These are phyloP conservation scores for Tremellales sp. DNA, from an alignment of 1,284 basidiomycete species.

Conservation along the genomic window DNA sequence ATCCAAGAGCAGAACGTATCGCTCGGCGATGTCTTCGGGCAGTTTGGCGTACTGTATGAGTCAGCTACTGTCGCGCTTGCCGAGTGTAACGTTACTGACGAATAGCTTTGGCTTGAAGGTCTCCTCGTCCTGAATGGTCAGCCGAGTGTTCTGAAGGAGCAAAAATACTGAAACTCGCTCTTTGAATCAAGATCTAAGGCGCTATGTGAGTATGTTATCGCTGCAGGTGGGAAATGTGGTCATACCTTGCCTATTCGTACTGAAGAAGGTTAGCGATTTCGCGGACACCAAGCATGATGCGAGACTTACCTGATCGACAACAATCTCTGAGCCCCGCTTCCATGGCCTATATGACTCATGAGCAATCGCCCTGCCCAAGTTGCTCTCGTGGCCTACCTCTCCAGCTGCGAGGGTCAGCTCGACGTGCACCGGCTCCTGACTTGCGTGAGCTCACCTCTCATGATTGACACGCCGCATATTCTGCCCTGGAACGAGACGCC, in stretches of 20 bases:
- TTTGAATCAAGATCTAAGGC: slow-evolving; percentile 89
- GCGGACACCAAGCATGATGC: slow-evolving; percentile 10
- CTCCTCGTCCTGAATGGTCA: slow-evolving; percentile 74
- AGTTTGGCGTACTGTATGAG: slow-evolving; percentile 63
- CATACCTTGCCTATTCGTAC: slow-evolving; percentile 50
- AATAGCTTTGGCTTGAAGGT: slow-evolving; percentile 85
- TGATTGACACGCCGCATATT: slow-evolving; percentile 90
- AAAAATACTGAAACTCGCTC: slow-evolving; percentile 54
- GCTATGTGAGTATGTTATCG: slow-evolving; percentile 17
- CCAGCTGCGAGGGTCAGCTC: slow-evolving; percentile 53
- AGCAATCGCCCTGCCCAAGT: neutral
- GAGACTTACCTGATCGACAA: slow-evolving; percentile 54
- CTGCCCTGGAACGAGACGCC: slow-evolving; percentile 90
- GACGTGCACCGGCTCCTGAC: neutral
- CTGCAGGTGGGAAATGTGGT: neutral
- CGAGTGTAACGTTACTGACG: slow-evolving; percentile 18
- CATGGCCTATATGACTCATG: slow-evolving; percentile 84
- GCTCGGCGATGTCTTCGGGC: slow-evolving; percentile 83
- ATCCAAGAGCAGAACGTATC: slow-evolving; percentile 91
- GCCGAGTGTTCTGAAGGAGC: neutral
- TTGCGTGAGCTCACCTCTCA: slow-evolving; percentile 53
- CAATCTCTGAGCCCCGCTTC: slow-evolving; percentile 91
- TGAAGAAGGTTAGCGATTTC: slow-evolving; percentile 20
- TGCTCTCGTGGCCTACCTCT: slow-evolving; percentile 55
- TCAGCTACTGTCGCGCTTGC: neutral